These are phyloP conservation scores for Trichoderma atrobrunneum DNA, from an alignment of 2,329 filamentous ascomycete genomes.

Conservation along the genomic window DNA sequence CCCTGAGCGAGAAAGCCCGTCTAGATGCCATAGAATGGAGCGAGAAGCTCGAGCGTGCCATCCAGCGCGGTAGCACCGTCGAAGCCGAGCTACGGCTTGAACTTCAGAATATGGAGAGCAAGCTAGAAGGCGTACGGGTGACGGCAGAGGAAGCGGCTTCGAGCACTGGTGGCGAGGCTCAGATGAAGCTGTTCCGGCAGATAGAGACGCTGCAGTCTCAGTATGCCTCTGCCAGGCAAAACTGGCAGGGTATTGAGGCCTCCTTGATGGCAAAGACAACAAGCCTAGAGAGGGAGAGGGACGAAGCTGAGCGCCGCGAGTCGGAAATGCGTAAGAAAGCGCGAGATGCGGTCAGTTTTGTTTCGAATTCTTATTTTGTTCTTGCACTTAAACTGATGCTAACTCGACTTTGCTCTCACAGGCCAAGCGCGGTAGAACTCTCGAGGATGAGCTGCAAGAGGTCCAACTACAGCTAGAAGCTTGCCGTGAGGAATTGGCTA, in stretches of 20 bases:
- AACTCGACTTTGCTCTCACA: constrained; percentile 31
- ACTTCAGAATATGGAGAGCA: constrained; percentile 73
- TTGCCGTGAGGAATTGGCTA: constrained; percentile 57
- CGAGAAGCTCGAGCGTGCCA: constrained; percentile 69
- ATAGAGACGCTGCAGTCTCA: constrained; percentile 95
- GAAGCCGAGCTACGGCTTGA: constrained; percentile 83
- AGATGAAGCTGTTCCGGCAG: constrained; percentile 86
- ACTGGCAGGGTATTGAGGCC: constrained; percentile 95
- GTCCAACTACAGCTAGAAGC: constrained; percentile 61
- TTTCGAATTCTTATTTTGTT: background rate
- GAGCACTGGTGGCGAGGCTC: constrained; percentile 74
- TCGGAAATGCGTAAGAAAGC: constrained; percentile 86
- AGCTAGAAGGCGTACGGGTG: constrained; percentile 81
- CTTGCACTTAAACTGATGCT: background rate
- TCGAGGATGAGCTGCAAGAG: constrained; percentile 81
- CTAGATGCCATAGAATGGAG: constrained; percentile 68
- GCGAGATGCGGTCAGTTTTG: constrained; percentile 70
- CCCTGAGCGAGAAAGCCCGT: constrained; percentile 67
- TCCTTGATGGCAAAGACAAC: constrained; percentile 75
- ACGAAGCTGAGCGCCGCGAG: constrained; percentile 80
- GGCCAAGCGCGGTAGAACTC: constrained; percentile 61
- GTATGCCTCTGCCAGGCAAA: constrained; percentile 89
- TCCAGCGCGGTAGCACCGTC: constrained; percentile 63
- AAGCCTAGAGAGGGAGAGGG: constrained; percentile 82
- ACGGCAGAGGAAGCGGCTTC: constrained; percentile 88